Percentiles rank a stretch among this genome's conserved stretches.
These are phyloP conservation scores for Wickerhamiella pararugosa DNA, from an alignment of 1,139 yeast species.

Conservation along the genomic window DNA sequence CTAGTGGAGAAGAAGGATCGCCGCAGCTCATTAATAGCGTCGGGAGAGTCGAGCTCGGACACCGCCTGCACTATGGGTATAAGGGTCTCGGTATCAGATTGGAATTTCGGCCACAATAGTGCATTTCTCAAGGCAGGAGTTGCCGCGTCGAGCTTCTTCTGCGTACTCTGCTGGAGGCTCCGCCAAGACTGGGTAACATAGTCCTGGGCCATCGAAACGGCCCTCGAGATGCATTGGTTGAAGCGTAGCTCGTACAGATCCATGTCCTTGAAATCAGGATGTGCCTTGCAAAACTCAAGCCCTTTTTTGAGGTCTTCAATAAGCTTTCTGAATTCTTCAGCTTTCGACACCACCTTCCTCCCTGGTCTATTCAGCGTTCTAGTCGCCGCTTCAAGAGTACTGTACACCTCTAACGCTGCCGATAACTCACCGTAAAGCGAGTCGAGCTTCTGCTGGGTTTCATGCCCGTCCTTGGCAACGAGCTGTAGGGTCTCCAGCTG, in stretches of 20 bases:
- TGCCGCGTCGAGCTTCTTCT: slow-evolving; percentile 2
- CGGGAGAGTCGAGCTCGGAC: neutral
- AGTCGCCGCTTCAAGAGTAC: slow-evolving; percentile 54
- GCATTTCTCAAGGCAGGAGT: slow-evolving; percentile 10
- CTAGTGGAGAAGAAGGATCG: slow-evolving; percentile 5
- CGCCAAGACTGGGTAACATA: slow-evolving; percentile 31
- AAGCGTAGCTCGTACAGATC: slow-evolving; percentile 59
- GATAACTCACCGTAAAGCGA: slow-evolving; percentile 29
- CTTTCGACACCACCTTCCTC: slow-evolving; percentile 40
- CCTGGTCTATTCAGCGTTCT: slow-evolving; percentile 57
- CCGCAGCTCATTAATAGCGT: slow-evolving; percentile 4
- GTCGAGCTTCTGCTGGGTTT: neutral
- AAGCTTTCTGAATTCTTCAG: slow-evolving; percentile 38
- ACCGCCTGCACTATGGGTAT: slow-evolving; percentile 5
- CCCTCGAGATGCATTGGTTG: slow-evolving; percentile 73
- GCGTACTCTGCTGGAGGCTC: slow-evolving; percentile 6
- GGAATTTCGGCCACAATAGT: slow-evolving; percentile 13
- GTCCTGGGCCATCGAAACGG: slow-evolving; percentile 59
- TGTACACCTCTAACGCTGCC: slow-evolving; percentile 44
- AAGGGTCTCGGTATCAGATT: slow-evolving; percentile 9
- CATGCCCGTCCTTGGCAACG: neutral
- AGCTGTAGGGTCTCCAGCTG: neutral
- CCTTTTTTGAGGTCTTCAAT: slow-evolving; percentile 48
- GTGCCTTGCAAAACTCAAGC: slow-evolving; percentile 32
- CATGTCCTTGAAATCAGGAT: slow-evolving; percentile 48